Evolutionary conservation across 257 asterid genomes (phyloP).

Genomic region (Avicennia marina): DNA sequence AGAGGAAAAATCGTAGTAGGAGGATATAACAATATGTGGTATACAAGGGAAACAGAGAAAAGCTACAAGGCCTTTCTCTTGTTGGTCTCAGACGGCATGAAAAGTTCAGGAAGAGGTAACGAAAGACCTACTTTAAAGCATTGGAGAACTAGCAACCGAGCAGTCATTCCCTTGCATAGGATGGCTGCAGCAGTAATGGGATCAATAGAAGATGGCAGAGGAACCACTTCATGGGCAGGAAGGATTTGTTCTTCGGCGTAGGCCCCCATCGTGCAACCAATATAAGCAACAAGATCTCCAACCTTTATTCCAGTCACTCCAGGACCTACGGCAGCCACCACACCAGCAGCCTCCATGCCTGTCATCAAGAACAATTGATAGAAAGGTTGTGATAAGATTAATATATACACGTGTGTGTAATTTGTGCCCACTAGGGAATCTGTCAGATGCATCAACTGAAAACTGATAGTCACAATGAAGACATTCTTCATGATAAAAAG

Average conservation of each 20-base stretch:
- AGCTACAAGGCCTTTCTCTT: background rate
- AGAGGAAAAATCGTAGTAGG: too few species aligned
- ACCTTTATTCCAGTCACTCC: slow-evolving; percentile 73
- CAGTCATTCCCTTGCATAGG: slow-evolving; percentile 91
- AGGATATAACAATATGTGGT: too few species aligned
- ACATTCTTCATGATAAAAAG: background rate
- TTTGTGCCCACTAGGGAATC: too few species aligned
- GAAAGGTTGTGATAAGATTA: background rate
- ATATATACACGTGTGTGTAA: too few species aligned
- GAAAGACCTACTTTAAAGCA: slow-evolving; percentile 85
- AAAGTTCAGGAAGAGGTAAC: too few species aligned
- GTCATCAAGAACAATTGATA: slow-evolving; percentile 11
- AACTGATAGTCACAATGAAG: background rate
- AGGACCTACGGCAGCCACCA: slow-evolving; percentile 83
- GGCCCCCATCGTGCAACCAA: slow-evolving; percentile 77
- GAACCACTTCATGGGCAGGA: slow-evolving; percentile 77
- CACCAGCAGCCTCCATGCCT: slow-evolving; percentile 99
- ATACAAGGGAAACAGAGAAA: background rate
- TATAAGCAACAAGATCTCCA: slow-evolving; percentile 90
- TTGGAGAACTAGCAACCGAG: slow-evolving; percentile 60
- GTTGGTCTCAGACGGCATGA: too few species aligned
- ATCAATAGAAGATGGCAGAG: slow-evolving; percentile 77
- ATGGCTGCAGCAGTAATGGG: slow-evolving; percentile 69
- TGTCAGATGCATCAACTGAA: background rate
- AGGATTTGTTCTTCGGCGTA: slow-evolving; percentile 92